phyloP scores from a whole-genome alignment of 371 early-diverging fungal genomes.

The Thermomucor indicae-seudaticae region DNA sequence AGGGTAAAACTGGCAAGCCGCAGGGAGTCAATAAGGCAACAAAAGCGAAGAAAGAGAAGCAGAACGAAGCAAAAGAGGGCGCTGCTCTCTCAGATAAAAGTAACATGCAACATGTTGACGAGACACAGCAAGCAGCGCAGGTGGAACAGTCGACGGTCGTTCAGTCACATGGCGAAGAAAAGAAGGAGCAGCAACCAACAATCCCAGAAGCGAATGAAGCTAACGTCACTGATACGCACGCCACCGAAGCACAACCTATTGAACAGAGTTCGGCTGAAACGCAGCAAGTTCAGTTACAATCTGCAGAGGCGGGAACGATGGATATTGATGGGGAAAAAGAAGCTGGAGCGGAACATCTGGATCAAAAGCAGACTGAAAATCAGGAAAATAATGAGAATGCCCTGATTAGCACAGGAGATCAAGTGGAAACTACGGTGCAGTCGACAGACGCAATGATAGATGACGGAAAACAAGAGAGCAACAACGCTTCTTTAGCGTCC shows the following conservation, averaged over 20 bases:
- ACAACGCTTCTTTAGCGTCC: too few species aligned
- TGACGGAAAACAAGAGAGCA: background rate
- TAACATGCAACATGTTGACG: too few species aligned
- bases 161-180: background rate
- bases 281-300: too few species aligned
- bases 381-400: too few species aligned
- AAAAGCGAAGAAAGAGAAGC: constrained; percentile 8
- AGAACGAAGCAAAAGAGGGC: constrained; percentile 8
- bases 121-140: too few species aligned
- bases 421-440: background rate
- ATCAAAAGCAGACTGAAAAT: background rate
- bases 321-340: too few species aligned
- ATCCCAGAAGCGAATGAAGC: background rate
- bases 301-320: too few species aligned
- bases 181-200: background rate
- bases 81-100: constrained; percentile 4
- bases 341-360: too few species aligned
- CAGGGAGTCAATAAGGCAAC: too few species aligned
- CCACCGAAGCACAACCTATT: background rate
- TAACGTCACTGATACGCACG: background rate
- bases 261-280: too few species aligned
- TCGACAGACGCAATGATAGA: too few species aligned
- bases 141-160: too few species aligned
- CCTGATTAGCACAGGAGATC: background rate
- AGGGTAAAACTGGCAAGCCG: constrained; percentile 13